Evolutionary conservation across 2,329 filamentous ascomycete species (phyloP).

Genomic region (Aspergillus sp.): DNA sequence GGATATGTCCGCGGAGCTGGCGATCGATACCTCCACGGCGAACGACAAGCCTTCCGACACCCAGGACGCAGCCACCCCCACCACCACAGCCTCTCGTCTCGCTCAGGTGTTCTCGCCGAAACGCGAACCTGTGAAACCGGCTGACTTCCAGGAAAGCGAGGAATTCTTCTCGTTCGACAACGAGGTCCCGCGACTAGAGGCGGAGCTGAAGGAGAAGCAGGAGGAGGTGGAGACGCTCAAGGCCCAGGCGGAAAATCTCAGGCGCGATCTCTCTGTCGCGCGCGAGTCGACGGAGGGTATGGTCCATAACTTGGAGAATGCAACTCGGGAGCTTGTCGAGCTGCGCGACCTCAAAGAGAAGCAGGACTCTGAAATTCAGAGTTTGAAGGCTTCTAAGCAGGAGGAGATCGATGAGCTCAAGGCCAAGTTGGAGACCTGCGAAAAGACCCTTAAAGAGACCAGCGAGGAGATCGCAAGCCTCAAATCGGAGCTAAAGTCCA

Average conservation of each 20-base stretch:
- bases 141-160: conserved; percentile 46
- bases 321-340: conserved; percentile 61
- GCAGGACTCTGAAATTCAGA: conserved; percentile 47
- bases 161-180: conserved; percentile 93
- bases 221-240: conserved; percentile 70
- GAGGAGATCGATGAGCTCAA: conserved; percentile 44
- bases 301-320: conserved; percentile 63
- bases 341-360: conserved; percentile 53
- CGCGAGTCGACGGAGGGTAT: conserved; percentile 69
- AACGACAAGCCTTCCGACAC: conserved; percentile 10
- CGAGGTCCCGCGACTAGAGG: conserved; percentile 78
- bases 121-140: conserved; percentile 2
- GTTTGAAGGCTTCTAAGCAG: conserved; percentile 40
- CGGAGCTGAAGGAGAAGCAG: conserved; percentile 67
- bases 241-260: conserved; percentile 64
- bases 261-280: conserved; percentile 66
- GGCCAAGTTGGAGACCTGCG: conserved; percentile 30
- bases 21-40: conserved; percentile 12
- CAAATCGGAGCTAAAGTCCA: conserved; percentile 38
- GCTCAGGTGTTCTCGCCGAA: conserved; percentile 3
- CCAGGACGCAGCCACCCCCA: conserved; percentile 26
- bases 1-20: conserved; percentile 10
- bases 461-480: conserved; percentile 32
- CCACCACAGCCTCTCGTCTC: conserved; percentile 13
- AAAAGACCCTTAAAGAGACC: conserved; percentile 29